These are phyloP conservation scores for Talaromyces sp. DNA, from an alignment of 2,329 filamentous ascomycete genomes.

Conservation along the genomic window DNA sequence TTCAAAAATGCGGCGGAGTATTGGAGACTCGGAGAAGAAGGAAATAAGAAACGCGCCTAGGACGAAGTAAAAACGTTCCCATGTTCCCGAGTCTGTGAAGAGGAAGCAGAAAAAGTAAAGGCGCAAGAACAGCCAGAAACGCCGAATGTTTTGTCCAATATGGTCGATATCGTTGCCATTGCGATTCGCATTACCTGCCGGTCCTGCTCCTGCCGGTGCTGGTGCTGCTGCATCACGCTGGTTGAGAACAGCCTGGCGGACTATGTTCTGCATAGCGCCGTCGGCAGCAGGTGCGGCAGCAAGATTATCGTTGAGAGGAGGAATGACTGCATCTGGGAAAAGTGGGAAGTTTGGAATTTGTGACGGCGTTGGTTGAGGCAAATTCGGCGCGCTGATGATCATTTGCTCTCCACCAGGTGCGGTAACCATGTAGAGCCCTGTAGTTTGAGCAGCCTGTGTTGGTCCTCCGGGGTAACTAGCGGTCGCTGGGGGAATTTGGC, in stretches of 20 bases:
- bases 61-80: constrained; percentile 38
- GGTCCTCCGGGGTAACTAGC: background rate
- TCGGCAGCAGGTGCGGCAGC: constrained; percentile 11
- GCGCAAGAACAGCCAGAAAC: constrained; percentile 54
- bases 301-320: background rate
- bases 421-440: constrained; percentile 36
- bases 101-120: constrained; percentile 56
- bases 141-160: constrained; percentile 36
- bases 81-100: constrained; percentile 45
- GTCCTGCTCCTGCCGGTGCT: background rate
- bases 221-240: constrained; percentile 16
- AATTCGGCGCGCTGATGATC: constrained; percentile 33
- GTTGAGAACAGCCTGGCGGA: constrained; percentile 28
- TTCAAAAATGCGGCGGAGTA: constrained; percentile 29
- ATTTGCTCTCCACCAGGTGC: constrained; percentile 41
- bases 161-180: constrained; percentile 22
- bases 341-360: constrained; percentile 14
- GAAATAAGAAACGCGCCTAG: constrained; percentile 30
- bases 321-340: constrained; percentile 12
- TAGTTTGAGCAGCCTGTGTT: background rate
- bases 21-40: constrained; percentile 35
- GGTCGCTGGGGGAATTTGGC: background rate
- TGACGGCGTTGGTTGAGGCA: constrained; percentile 11
- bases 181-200: background rate
- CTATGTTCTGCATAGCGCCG: constrained; percentile 23